A percentile compares a stretch with the other conserved stretches of the same genome.
Evolutionary conservation across 2,329 filamentous ascomycete species (phyloP).

Genomic region (Alternaria sp.): DNA sequence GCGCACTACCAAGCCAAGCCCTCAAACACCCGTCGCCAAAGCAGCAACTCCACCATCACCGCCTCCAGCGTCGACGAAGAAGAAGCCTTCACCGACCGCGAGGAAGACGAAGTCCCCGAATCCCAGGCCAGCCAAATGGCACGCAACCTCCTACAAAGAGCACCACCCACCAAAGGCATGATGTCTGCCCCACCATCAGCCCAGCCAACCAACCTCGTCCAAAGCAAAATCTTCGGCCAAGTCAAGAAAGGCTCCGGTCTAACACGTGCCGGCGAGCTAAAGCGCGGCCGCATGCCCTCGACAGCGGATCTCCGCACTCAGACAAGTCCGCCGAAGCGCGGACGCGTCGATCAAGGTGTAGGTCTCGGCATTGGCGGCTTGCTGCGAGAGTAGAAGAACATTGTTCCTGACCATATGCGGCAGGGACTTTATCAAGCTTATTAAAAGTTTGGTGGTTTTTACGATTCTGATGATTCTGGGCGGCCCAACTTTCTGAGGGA

Average conservation of each 20-base stretch:
- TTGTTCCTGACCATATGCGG: conserved; percentile 20
- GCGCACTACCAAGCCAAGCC: conserved; percentile 43
- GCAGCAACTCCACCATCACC: conserved; percentile 67
- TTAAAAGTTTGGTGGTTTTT: conserved; percentile 8
- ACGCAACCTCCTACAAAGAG: conserved; percentile 72
- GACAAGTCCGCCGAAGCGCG: conserved; percentile 57
- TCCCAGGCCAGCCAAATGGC: conserved; percentile 81
- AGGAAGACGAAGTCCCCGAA: conserved; percentile 71
- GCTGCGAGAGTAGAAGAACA: conserved; percentile 35
- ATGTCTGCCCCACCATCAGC: conserved; percentile 35
- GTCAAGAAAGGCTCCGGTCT: conserved; percentile 62
- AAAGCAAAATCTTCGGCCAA: conserved; percentile 68
- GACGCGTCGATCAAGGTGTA: conserved; percentile 57
- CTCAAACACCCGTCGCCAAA: conserved; percentile 61
- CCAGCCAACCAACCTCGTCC: conserved; percentile 52
- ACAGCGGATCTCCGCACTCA: conserved; percentile 30
- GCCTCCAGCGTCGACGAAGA: conserved; percentile 49
- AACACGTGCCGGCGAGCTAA: conserved; percentile 36
- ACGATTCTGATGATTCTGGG: conserved; percentile 21
- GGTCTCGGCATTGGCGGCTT: conserved; percentile 63
- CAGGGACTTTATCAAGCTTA: conserved; percentile 13
- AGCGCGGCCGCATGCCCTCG: conserved; percentile 39
- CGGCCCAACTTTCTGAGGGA: not conserved
- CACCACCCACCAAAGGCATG: conserved; percentile 50
- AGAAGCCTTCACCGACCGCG: conserved; percentile 65